phyloP scores from a whole-genome alignment of 1,139 yeast species.

The Pichia sp. region DNA sequence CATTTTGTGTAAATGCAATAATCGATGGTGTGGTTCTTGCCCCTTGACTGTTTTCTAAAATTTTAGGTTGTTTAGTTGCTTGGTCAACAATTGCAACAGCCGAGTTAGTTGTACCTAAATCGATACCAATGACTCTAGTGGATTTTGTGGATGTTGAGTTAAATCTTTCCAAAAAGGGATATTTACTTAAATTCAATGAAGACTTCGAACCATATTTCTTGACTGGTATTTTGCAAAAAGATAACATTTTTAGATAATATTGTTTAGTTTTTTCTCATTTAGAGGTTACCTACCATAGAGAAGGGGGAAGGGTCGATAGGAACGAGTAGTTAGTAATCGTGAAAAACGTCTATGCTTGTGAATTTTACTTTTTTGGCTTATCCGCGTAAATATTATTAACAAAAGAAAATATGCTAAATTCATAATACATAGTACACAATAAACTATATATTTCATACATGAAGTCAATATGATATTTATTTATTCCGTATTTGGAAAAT shows the following conservation, averaged over 20 bases:
- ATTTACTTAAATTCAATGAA: neutral
- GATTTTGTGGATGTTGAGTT: constrained; percentile 6
- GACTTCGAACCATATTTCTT: neutral
- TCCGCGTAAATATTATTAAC: too few relatives aligned
- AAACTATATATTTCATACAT: too few relatives aligned
- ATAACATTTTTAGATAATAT: neutral
- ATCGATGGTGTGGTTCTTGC: constrained; percentile 68
- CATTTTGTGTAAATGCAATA: constrained; percentile 49
- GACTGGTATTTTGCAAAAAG: neutral
- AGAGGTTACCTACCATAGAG: too few relatives aligned
- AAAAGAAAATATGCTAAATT: too few relatives aligned
- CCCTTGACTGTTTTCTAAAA: constrained; percentile 65
- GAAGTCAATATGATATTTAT: too few relatives aligned
- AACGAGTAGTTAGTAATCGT: too few relatives aligned
- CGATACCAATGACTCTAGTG: constrained; percentile 59
- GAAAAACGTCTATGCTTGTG: too few relatives aligned
- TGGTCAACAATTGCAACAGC: constrained; percentile 63
- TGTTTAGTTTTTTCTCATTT: too few relatives aligned
- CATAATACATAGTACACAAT: too few relatives aligned
- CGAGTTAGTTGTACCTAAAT: constrained; percentile 75
- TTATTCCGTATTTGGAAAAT: too few relatives aligned
- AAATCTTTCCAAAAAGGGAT: neutral
- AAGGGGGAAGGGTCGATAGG: too few relatives aligned
- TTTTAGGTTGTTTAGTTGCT: constrained; percentile 40
- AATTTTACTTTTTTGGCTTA: too few relatives aligned